Base-by-base conservation (phyloP, 1,139 yeast genomes). In the Candida anutae region DNA sequence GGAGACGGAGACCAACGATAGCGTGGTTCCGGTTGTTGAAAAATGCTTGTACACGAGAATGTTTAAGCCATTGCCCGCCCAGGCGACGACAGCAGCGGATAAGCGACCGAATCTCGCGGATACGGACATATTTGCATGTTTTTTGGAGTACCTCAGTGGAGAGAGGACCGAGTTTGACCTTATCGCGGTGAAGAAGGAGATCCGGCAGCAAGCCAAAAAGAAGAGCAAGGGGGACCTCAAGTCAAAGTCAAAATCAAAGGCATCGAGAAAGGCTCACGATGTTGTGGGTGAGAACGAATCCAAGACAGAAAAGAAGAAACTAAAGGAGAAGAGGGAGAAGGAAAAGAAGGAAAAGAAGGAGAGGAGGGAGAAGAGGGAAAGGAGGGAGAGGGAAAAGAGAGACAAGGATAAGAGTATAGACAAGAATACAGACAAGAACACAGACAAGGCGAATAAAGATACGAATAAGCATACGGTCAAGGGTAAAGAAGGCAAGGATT, bases 371-470 rank as follows among this genome's bases (percentile, higher is more conserved):
- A 11, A 13, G 18, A 24, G 13, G 17, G 15, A 10, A 19, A 25
- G 24, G 13, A 19, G 15, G 13, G 16, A 21, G 13, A 16, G 15
- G 14, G 13, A 19, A 19, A 11, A 4, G 16, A 17, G 13, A 25
- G 16, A 15, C 10, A 10, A 28, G 22, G 25, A 28, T 17, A 17
- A 25, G 22, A 15, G 5, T 16, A 13, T 20, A 15, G 15, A 21
- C 19, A 14, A 18, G 6, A 15, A 20, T 21, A 14, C 4, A 11
- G 15, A 24, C 18, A 12, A 27, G 13, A 17, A 18, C 5, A 10
- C n/a, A 15, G 13, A 18, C 13, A 25, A 20, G 13, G 18, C 24
- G 16, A 26, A 26, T 16, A 21, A 22, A 21, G 18, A 24, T 10
- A 24, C 16, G 20, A 13, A 13, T 14, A 24, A 24, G 13, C 21